Base-by-base conservation (phyloP, 208 protist species). In the Acanthamoeba healyi region DNA sequence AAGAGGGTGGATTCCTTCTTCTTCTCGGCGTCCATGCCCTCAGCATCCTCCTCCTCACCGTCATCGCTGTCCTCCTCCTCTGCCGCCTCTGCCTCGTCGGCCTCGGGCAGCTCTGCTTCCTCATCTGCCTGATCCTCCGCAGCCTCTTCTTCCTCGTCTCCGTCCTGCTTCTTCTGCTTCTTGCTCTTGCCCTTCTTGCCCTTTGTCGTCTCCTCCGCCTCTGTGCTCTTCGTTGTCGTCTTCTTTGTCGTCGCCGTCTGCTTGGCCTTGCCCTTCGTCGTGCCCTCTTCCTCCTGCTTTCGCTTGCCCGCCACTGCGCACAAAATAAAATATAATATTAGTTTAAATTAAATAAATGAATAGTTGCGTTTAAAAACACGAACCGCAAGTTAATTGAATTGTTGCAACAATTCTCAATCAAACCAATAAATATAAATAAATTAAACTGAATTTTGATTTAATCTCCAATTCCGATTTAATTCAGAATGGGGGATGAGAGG, bases 1-100 rank as follows among this genome's bases (percentile, higher is more conserved):
- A 95, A 95, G 29, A 94, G 6, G 26, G 94, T 95, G 32, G 46
- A 67, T 44, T 61, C 70, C 46, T 93, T 54, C 49, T 92, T 51
- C 38, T 44, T 46, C 29, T 95, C 81, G 51, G 89, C 54, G 29
- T n/a, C 34, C 54, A 92, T 93, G 19, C n/a, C 32, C 22, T 93
- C 44, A 9, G 0, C 38, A 29, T 87, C 6, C 58, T 86, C 61
- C 46, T 93, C 81, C 58, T 54, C 82, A 12, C 38, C 82, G 51
- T 90, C 82, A 1, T 63, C 82, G 34, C 54, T 49, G 1, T 61
- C 82, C 82, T 90, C 82, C 36, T 90, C 26, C 7, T 65, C 49
- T n/a, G 61, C 46, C 24, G 14, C 17, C 22, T 65, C 40, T 40
- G 14, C 40, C 61, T 49, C 46, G 5, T 79, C 70, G 36, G 5